These are phyloP conservation scores for Xerophyta viscosa DNA, from an alignment of 106 monocot species.

Conservation along the genomic window DNA sequence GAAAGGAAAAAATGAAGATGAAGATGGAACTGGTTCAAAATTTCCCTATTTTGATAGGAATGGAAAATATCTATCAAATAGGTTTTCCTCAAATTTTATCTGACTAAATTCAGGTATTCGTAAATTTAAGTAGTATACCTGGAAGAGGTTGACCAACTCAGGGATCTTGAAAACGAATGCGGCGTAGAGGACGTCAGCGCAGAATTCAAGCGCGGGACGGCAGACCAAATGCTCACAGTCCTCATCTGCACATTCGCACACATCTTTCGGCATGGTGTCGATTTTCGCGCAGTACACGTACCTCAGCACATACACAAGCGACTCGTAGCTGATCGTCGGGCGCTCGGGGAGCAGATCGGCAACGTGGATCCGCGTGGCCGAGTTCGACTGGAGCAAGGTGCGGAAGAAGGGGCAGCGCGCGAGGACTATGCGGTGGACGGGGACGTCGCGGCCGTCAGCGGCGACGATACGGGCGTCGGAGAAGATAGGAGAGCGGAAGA, in stretches of 20 bases:
- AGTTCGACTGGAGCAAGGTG: conserved; percentile 21
- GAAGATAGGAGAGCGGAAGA: conserved; percentile 30
- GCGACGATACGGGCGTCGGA: conserved; percentile 35
- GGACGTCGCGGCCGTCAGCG: conserved; percentile 15
- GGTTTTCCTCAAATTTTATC: neutral
- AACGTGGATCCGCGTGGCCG: conserved; percentile 15
- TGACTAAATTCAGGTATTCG: neutral
- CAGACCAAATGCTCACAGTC: conserved; percentile 54
- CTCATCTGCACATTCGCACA: conserved; percentile 58
- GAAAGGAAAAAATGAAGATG: no score
- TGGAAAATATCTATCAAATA: neutral
- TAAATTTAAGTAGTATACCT: conserved; percentile 28
- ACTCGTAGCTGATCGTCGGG: conserved; percentile 35
- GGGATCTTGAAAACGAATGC: conserved; percentile 49
- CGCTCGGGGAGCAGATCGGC: conserved; percentile 26
- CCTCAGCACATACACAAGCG: conserved; percentile 45
- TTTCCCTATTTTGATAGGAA: no score
- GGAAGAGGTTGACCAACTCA: conserved; percentile 74
- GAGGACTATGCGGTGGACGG: conserved; percentile 72
- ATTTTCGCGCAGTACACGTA: conserved; percentile 66
- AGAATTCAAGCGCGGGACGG: conserved; percentile 62
- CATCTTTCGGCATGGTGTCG: conserved; percentile 30
- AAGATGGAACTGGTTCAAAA: no score
- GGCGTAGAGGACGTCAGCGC: conserved; percentile 50
- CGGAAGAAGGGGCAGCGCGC: conserved; percentile 73